phyloP scores from a whole-genome alignment of 371 early-diverging fungal genomes.

The Syncephalastrum sp. region DNA sequence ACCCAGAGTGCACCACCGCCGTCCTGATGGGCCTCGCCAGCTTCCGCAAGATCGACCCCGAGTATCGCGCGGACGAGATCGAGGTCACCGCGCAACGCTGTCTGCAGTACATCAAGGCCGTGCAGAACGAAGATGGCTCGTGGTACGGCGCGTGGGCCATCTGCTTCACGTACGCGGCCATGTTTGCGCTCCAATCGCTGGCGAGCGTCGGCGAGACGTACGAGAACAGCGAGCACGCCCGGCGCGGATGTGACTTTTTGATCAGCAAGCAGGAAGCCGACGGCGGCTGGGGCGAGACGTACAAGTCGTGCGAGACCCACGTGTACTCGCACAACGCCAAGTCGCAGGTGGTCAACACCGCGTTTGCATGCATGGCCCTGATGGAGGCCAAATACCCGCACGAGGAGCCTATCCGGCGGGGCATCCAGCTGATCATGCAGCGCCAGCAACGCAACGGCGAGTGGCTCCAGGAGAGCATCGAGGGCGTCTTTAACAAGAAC shows the following conservation, averaged over 20 bases:
- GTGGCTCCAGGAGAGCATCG: slow-evolving; percentile 96
- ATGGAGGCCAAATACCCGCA: slow-evolving; percentile 89
- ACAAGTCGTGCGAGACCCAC: slow-evolving; percentile 80
- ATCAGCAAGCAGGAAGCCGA: slow-evolving; percentile 82
- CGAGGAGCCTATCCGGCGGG: slow-evolving; percentile 70
- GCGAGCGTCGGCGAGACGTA: slow-evolving; percentile 84
- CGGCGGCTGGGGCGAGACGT: slow-evolving; percentile 98
- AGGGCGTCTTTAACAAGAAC: slow-evolving; percentile 97
- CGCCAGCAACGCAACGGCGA: slow-evolving; percentile 89
- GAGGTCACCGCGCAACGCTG: slow-evolving; percentile 65
- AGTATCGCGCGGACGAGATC: slow-evolving; percentile 82
- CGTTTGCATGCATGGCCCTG: slow-evolving; percentile 85
- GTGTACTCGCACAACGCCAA: slow-evolving; percentile 63
- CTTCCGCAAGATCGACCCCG: slow-evolving; percentile 77
- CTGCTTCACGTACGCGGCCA: slow-evolving; percentile 96
- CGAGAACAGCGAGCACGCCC: slow-evolving; percentile 56
- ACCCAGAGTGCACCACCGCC: slow-evolving; percentile 96
- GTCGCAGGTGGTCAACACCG: slow-evolving; percentile 92
- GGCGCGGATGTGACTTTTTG: slow-evolving; percentile 81
- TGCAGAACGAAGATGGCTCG: slow-evolving; percentile 83
- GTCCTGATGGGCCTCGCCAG: slow-evolving; percentile 81
- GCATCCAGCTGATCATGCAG: slow-evolving; percentile 79
- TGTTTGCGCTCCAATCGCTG: slow-evolving; percentile 91
- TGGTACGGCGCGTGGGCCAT: slow-evolving; percentile 98
- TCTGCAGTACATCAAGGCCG: slow-evolving; percentile 68